Base-by-base conservation (phyloP, 2,329 filamentous ascomycete genomes). In the Fusarium chlamydosporum region DNA sequence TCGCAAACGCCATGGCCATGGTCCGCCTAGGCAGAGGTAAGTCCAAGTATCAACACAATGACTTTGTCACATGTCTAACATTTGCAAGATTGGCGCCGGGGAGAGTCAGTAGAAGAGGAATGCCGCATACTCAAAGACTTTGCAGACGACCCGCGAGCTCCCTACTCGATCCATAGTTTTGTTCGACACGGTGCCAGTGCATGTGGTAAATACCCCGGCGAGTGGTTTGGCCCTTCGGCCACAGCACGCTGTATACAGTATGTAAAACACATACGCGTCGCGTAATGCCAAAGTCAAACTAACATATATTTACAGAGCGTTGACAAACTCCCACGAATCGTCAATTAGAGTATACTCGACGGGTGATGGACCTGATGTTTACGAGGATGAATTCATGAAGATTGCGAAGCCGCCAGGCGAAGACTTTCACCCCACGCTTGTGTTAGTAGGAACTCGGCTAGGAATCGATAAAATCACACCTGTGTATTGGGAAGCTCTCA, bases 161-260 rank as follows among this genome's bases (percentile, higher is more conserved):
- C 94, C 1, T 98, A 97, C 77, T 98, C 95, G 2, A 93, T 99
- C 72, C 96, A 99, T 75, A 92, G 91, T 65, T 99, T 99, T 75
- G 96, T 99, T 35, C 85, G 90, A 54, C 92, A 97, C 73, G 96
- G 96, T 18, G 94, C 94, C 26, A 85, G 87, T 35, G 91, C 91
- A 4, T 99, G 96, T 79, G 94, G 93, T 6, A 98, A 97, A 79
- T 92, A 96, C 75, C 96, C 96, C 0, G 96, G 96, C 37, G 93
- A 98, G 80, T 99, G 96, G 96, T 99, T 99, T 80, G 96, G 96
- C 0, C 96, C 96, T n/a, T 97, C 94, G 18, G 96, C 96, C 8
- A 96, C 96, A 11, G 94, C 96, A 46, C 89, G 91, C 58, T 98
- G 96, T 78, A 97, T 99, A 71, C 91, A 96, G 94, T 96, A 51